Evolutionary conservation across 352 stramenopile species (phyloP), one percentile per base, ranked within the genome.

Genomic region (Phytophthora niederhauseri): DNA sequence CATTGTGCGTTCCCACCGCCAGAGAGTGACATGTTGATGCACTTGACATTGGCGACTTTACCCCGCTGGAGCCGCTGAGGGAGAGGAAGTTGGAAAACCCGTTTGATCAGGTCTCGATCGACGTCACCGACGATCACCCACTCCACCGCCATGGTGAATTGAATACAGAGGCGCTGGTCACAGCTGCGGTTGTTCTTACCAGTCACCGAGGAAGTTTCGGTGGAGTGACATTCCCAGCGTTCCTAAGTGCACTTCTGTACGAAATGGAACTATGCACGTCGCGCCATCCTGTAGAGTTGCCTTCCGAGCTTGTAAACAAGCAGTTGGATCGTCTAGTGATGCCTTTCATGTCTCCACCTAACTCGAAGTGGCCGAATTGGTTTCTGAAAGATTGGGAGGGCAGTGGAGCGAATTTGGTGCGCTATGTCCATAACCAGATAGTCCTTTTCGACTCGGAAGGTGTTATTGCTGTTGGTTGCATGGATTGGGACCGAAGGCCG

Each of bases 281-380:
- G 5, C 30, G 9, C 9, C n/a, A 48, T 6, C 8, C 8, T 3
- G 9, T 48, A 7, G 7, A 58, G 31, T 31, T 59, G 12, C 31
- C 30, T 9, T 38, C 19, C 1, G 55, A 26, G 12, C 2, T 52
- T 61, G 38, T 12, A n/a, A 26, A 11, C 28, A 14, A 30, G n/a
- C 30, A 11, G 30, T 34, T 34, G 30, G 28, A 31, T 12, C 19
- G 28, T 8, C n/a, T 59, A 9, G 14, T n/a, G 11, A 11, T 59
- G n/a, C 45, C 57, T 9, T 57, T 64, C 57, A 30, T 57, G 36
- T 57, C 57, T 19, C n/a, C 45, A 5, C 30, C 46, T 4, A 64
- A 64, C 26, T 19, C n/a, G 19, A 14, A 2, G 19, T 64, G 57
- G 12, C 46, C 57, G 15, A 30, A 38, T 11, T 52, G 50, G n/a